Base-by-base conservation (phyloP, 257 asterid species). In the Capsicum baccatum region DNA sequence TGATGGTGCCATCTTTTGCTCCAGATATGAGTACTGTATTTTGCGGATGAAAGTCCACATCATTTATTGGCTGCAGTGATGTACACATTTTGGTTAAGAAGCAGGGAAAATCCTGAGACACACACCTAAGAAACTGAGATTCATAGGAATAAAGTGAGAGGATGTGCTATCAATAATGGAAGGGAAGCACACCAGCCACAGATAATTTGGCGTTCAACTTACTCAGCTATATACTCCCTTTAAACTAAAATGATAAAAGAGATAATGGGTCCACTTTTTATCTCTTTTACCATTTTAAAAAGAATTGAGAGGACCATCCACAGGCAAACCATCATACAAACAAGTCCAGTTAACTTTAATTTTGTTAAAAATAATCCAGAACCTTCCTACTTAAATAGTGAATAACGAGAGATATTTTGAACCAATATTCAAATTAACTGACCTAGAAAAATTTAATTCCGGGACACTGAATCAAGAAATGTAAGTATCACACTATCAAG, bases 31-130 rank as follows among this genome's bases (percentile, higher is more conserved):
- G 91, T 87, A 94, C 87, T 64, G 94, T 81, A 86, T 91, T 93
- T 83, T 88, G 97, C 89, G 98, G 98, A 91, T 94, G 97, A 92
- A 94, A 94, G 86, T 94, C 98, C 93, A 94, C 86, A 88, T 94
- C 97, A 91, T 92, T 94, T 85, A 93, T 89, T 56, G 98, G 97
- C 98, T 93, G 98, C 95, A 89, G 71, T 74, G 83, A 47, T 62
- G 89, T 60, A 83, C 15, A 86, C 69, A 67, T 57, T 83, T 83
- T 89, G 85, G 83, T 35, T 44, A 14, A 37, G 76, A 90, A 78
- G 58, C 21, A 63, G 80, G 80, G 79, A 16, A 76, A 85, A 19
- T 42, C 54, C 60, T 60, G 42, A 33, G 47, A 78, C 26, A 54
- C 64, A 26, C 63, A 76, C 26, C 60, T 78, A 47, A 76, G 62